A percentile compares a stretch with the other conserved stretches of the same genome.
Evolutionary conservation across 768 basidiomycete genomes (phyloP).

Genomic region (Boletus huronensis): DNA sequence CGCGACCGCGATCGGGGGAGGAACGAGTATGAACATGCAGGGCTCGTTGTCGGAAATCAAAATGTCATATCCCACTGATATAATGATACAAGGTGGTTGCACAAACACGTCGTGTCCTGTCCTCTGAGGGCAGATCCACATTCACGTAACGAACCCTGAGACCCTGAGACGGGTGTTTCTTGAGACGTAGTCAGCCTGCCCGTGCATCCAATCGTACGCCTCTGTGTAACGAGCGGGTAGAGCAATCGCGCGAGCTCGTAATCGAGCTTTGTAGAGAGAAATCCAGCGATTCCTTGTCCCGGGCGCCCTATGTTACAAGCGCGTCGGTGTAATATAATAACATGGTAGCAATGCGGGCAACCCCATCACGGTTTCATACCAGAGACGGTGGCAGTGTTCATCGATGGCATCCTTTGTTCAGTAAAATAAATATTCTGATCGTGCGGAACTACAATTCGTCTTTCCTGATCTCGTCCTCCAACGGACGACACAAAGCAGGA

Average conservation of each 20-base stretch:
- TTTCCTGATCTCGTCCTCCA: conserved; percentile 33
- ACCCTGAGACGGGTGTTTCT: not conserved
- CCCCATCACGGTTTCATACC: not conserved
- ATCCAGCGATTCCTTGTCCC: not conserved
- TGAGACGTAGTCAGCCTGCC: too few species aligned
- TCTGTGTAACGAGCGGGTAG: not conserved
- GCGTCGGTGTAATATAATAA: not conserved
- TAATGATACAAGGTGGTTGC: not conserved
- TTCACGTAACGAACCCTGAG: not conserved
- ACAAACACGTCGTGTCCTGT: not conserved
- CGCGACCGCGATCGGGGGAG: not conserved
- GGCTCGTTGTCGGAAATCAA: not conserved
- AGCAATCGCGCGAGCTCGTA: not conserved
- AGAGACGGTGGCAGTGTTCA: not conserved
- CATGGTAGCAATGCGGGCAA: not conserved
- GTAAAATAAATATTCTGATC: conserved; percentile 1
- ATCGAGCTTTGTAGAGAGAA: not conserved
- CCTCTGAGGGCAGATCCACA: not conserved
- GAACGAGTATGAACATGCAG: conserved; percentile 8
- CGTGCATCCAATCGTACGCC: not conserved
- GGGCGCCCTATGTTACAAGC: too few species aligned
- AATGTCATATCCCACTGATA: not conserved
- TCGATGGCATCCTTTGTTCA: too few species aligned
- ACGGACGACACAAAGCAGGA: conserved; percentile 71
- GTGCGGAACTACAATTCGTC: conserved; percentile 26